A percentile compares a stretch with the other conserved stretches of the same genome.
These are phyloP conservation scores for Seiridium cupressi DNA, from an alignment of 2,329 filamentous ascomycete genomes.

Conservation along the genomic window DNA sequence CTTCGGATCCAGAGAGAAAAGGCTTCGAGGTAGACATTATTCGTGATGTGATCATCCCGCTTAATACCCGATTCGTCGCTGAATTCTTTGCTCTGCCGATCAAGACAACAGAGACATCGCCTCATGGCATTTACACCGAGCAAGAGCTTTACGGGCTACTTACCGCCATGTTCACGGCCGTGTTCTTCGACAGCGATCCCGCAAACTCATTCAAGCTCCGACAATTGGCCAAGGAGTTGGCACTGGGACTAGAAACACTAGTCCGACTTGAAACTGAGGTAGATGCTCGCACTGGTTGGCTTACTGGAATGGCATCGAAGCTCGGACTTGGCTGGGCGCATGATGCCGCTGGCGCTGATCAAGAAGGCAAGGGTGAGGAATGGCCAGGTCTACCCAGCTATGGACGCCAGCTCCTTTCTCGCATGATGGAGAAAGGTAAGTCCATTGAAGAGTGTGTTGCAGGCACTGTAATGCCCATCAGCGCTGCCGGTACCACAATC, in stretches of 20 bases:
- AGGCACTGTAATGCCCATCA: constrained; percentile 55
- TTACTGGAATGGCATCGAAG: constrained; percentile 40
- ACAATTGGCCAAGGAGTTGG: constrained; percentile 46
- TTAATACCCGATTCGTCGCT: constrained; percentile 53
- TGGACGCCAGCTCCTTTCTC: constrained; percentile 55
- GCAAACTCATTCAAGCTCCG: constrained; percentile 56
- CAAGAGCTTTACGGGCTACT: constrained; percentile 57
- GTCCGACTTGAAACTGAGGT: constrained; percentile 51
- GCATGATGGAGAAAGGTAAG: constrained; percentile 52
- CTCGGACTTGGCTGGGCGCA: constrained; percentile 6
- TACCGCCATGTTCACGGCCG: constrained; percentile 53
- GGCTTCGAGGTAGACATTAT: constrained; percentile 59
- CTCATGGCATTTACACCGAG: constrained; percentile 52
- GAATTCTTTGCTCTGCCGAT: constrained; percentile 53
- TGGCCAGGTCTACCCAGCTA: constrained; percentile 51
- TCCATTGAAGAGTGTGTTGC: constrained; percentile 53
- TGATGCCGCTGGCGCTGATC: background rate
- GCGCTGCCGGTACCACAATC: constrained; percentile 55
- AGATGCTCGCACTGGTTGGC: constrained; percentile 40
- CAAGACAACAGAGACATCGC: constrained; percentile 46
- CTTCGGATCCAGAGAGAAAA: constrained; percentile 25
- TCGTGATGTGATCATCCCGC: constrained; percentile 46
- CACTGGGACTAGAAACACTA: constrained; percentile 49
- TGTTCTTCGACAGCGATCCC: constrained; percentile 57
- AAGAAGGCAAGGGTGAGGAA: constrained; percentile 42